phyloP scores from a whole-genome alignment of 306 rosid species.

The Cucurbita argyrosperma region DNA sequence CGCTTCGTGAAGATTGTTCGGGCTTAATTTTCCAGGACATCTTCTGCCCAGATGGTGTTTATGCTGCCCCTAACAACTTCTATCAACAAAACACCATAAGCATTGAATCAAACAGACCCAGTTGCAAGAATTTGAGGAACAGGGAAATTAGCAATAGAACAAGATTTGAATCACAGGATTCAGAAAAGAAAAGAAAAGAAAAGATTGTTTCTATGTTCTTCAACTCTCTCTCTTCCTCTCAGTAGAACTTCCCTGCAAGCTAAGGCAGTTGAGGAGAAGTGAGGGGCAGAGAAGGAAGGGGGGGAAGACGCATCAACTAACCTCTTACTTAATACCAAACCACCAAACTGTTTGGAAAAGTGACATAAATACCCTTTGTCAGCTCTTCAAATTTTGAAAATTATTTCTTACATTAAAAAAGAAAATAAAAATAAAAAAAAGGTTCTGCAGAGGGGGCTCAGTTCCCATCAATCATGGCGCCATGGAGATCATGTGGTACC shows the following conservation, averaged over 20 bases:
- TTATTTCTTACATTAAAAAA: neutral
- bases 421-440: too few relatives aligned
- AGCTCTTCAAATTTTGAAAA: neutral
- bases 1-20: conserved; percentile 6
- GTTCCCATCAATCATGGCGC: conserved; percentile 8
- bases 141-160: neutral
- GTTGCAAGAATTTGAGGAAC: neutral
- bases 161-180: conserved; percentile 1
- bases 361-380: conserved; percentile 5
- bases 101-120: neutral
- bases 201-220: neutral
- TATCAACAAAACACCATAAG: neutral
- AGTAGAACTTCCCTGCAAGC: neutral
- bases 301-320: conserved; percentile 4
- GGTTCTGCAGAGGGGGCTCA: neutral
- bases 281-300: neutral
- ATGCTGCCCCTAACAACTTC: neutral
- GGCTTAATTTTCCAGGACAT: conserved; percentile 12
- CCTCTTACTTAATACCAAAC: conserved; percentile 9
- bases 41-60: neutral
- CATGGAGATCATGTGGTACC: conserved; percentile 9
- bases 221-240: neutral
- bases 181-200: neutral
- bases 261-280: neutral
- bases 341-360: neutral